Percentiles rank a stretch among this genome's conserved stretches.
These are phyloP conservation scores for Fusarium dimerum DNA, from an alignment of 2,329 filamentous ascomycete genomes.

Conservation along the genomic window DNA sequence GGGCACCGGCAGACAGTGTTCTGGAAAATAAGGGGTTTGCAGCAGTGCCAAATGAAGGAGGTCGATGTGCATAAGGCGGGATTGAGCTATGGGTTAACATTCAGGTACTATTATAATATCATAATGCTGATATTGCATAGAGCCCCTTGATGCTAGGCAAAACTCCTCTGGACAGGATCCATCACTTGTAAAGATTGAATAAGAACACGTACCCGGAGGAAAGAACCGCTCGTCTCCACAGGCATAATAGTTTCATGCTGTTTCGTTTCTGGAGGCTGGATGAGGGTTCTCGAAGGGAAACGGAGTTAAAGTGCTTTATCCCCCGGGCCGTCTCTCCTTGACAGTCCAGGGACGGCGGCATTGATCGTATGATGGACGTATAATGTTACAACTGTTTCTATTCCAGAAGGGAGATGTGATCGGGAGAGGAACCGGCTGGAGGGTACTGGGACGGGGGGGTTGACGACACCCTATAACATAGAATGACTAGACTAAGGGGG, in stretches of 20 bases:
- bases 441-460: background rate
- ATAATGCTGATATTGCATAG: background rate
- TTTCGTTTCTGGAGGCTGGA: background rate
- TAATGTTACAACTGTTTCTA: no score
- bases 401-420: background rate
- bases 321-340: background rate
- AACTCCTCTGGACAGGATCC: no score
- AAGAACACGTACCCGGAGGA: no score
- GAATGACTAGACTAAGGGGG: background rate
- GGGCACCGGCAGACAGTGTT: background rate
- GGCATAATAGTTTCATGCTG: background rate
- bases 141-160: no score
- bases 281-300: background rate
- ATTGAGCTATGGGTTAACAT: background rate
- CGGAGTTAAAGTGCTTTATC: background rate
- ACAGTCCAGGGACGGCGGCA: background rate
- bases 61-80: background rate
- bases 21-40: background rate
- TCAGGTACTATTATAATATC: background rate
- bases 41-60: background rate
- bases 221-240: background rate
- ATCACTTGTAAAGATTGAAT: no score
- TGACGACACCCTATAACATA: no score
- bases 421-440: background rate
- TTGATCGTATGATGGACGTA: background rate